A percentile compares a stretch with the other conserved stretches of the same genome.
Evolutionary conservation across 495 filamentous ascomycete genomes (phyloP).

Genomic region (Neurospora tetrasperma): DNA sequence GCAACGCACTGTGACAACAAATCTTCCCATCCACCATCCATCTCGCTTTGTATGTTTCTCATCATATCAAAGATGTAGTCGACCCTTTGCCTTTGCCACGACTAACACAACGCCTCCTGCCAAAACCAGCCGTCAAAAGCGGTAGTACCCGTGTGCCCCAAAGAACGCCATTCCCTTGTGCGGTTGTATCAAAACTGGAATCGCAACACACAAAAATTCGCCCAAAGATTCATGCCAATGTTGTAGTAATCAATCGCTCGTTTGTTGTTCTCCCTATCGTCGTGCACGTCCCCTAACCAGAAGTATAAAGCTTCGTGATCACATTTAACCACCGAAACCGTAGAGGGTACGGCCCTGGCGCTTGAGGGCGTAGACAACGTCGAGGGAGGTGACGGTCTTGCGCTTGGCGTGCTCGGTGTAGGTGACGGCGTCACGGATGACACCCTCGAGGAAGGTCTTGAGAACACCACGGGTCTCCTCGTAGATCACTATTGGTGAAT

Average conservation of each 20-base stretch:
- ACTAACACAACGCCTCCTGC: background rate
- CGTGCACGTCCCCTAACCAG: background rate
- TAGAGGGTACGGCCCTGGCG: slow-evolving; percentile 93
- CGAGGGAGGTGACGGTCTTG: slow-evolving; percentile 92
- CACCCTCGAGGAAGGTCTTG: slow-evolving; percentile 99
- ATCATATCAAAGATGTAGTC: background rate
- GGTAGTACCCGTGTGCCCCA: background rate
- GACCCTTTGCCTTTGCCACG: background rate
- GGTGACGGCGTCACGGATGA: slow-evolving; percentile 97
- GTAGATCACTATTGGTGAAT: slow-evolving; percentile 65
- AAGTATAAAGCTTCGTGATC: background rate
- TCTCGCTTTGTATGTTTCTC: background rate
- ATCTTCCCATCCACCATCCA: background rate
- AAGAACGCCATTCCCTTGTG: background rate
- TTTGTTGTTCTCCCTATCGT: background rate
- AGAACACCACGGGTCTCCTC: slow-evolving; percentile 99
- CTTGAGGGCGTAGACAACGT: slow-evolving; percentile 94
- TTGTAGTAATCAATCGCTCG: slow-evolving; percentile 1
- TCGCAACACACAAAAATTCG: background rate
- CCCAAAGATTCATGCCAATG: background rate
- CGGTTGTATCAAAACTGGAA: background rate
- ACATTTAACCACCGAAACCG: slow-evolving; percentile 86
- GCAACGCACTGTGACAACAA: background rate
- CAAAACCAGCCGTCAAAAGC: background rate
- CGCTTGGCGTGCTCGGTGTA: slow-evolving; percentile 97